Percentiles rank a stretch among this genome's conserved stretches.
Evolutionary conservation across 306 rosid species (phyloP).

Genomic region (Crataegus laevigata): DNA sequence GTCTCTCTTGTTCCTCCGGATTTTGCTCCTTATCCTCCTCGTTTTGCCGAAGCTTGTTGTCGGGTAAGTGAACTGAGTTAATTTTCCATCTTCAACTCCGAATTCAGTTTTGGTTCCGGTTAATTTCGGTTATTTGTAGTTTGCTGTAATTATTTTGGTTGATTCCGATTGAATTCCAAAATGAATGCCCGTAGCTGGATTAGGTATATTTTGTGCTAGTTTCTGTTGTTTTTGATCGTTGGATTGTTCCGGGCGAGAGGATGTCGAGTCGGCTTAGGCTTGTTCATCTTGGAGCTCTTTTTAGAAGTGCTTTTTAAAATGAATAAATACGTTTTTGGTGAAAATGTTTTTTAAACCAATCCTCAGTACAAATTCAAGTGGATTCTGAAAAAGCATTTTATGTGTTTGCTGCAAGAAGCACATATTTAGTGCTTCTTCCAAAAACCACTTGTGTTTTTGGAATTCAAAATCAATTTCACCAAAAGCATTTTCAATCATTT

Average conservation of each 20-base stretch:
- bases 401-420: too few species aligned
- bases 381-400: too few species aligned
- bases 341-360: too few species aligned
- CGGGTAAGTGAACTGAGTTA: not conserved
- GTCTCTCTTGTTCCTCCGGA: not conserved
- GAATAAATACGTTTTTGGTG: rapidly evolving
- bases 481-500: too few species aligned
- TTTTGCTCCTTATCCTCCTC: not conserved
- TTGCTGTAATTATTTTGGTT: too few species aligned
- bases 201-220: not conserved
- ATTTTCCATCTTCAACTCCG: not conserved
- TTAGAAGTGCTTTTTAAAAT: too few species aligned
- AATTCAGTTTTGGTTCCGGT: not conserved
- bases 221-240: not conserved
- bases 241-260: not conserved
- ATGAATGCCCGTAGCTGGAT: not conserved
- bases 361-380: too few species aligned
- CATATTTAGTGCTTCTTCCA: too few species aligned
- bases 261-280: not conserved
- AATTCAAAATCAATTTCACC: too few species aligned
- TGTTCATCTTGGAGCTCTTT: not conserved
- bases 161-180: not conserved
- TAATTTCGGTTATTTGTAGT: not conserved
- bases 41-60: not conserved
- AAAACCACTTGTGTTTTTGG: too few species aligned